Evolutionary conservation across 139 green algal species (phyloP).

Genomic region (Picochlorum sp.): DNA sequence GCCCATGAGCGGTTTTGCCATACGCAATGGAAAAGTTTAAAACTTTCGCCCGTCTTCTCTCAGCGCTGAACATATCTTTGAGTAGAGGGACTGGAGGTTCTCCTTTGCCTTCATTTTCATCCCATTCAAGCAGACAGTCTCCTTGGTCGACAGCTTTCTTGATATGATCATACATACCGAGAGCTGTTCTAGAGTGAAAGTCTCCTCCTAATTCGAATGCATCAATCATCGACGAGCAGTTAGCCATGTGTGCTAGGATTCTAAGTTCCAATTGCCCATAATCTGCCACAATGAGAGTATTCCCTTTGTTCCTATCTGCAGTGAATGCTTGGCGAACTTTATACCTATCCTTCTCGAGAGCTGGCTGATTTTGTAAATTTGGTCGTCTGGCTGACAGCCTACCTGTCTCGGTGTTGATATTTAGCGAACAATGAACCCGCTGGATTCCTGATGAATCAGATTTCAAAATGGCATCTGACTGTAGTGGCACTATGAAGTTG

Average conservation of each 20-base stretch:
- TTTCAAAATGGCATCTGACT: constrained; percentile 62
- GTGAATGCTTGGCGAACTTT: constrained; percentile 83
- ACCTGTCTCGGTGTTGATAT: constrained; percentile 99
- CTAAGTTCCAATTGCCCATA: constrained; percentile 98
- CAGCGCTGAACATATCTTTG: constrained; percentile 79
- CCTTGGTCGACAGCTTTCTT: constrained; percentile 61
- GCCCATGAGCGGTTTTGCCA: constrained; percentile 93
- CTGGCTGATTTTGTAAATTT: constrained; percentile 98
- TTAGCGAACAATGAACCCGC: constrained; percentile 90
- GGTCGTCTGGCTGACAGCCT: constrained; percentile 78
- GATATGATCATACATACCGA: constrained; percentile 97
- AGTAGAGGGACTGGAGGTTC: constrained; percentile 58
- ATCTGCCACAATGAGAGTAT: constrained; percentile 91
- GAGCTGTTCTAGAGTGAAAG: constrained; percentile 91
- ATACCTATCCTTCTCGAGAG: constrained; percentile 96
- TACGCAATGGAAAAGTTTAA: constrained; percentile 99
- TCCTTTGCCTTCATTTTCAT: constrained; percentile 25
- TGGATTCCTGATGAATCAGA: constrained; percentile 24
- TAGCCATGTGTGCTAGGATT: constrained; percentile 89
- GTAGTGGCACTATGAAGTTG: constrained; percentile 92
- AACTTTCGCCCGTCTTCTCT: constrained; percentile 86
- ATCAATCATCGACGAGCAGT: constrained; percentile 78
- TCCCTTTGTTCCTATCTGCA: constrained; percentile 48
- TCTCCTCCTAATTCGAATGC: constrained; percentile 90
- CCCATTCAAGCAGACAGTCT: constrained; percentile 64